Evolutionary conservation across 148 eudicot genomes (phyloP).

Genomic region (Mesembryanthemum crystallinum): DNA sequence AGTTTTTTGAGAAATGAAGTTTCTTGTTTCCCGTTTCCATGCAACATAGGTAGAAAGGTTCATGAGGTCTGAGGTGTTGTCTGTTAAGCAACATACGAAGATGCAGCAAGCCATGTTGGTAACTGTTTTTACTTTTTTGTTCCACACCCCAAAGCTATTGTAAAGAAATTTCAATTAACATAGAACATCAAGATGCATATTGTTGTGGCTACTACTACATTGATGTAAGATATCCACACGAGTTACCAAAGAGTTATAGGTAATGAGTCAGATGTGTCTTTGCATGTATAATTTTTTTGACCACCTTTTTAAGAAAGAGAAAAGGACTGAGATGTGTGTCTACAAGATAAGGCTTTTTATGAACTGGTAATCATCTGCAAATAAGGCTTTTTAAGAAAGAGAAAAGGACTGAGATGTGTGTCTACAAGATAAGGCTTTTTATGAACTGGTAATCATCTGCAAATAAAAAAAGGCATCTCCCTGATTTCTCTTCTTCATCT

Average conservation of each 20-base stretch:
- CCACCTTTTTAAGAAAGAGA: too few relatives aligned
- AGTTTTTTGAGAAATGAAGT: too few relatives aligned
- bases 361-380: neutral
- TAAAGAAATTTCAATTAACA: neutral
- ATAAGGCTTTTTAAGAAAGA: too few relatives aligned
- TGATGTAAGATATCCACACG: neutral
- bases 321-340: neutral
- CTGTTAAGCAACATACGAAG: too few relatives aligned
- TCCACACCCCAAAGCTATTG: neutral
- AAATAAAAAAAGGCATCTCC: neutral
- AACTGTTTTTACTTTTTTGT: too few relatives aligned
- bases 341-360: neutral
- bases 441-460: neutral
- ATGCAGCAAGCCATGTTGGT: too few relatives aligned
- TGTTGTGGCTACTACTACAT: neutral
- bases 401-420: neutral
- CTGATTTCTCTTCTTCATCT: conserved; percentile 3
- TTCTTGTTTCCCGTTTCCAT: too few relatives aligned
- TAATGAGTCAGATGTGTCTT: too few relatives aligned
- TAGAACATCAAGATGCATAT: neutral
- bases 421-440: neutral
- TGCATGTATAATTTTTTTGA: too few relatives aligned
- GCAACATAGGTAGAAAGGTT: neutral
- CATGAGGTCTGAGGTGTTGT: too few relatives aligned
- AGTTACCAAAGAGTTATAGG: neutral